phyloP scores from a whole-genome alignment of 371 early-diverging fungal genomes.

The Mortierella sp. region DNA sequence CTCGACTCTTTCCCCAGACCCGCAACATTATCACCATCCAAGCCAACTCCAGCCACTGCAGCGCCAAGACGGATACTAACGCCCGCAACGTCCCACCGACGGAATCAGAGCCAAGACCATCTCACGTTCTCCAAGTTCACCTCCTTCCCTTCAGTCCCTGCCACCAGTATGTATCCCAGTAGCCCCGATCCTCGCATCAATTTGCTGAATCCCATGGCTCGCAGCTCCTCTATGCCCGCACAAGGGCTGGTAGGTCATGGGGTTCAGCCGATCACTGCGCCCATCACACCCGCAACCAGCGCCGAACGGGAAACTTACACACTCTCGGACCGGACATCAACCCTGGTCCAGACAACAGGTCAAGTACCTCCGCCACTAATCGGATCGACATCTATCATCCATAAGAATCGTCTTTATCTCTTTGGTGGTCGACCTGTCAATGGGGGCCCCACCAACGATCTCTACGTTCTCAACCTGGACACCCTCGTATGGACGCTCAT shows the following conservation, averaged over 20 bases:
- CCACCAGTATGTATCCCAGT: neutral
- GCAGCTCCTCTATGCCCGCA: constrained; percentile 15
- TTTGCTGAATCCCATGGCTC: neutral
- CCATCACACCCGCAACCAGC: neutral
- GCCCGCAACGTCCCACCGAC: constrained; percentile 11
- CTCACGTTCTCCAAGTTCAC: constrained; percentile 21
- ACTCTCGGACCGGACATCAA: constrained; percentile 45
- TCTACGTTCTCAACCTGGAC: constrained; percentile 72
- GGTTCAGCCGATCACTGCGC: neutral
- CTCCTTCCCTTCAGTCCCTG: constrained; percentile 7
- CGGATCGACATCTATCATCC: constrained; percentile 73
- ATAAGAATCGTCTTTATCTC: constrained; percentile 66
- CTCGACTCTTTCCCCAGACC: constrained; percentile 1
- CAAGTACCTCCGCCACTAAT: constrained; percentile 79
- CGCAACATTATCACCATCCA: neutral
- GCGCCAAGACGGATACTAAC: constrained; percentile 10
- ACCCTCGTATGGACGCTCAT: constrained; percentile 65
- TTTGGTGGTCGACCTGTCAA: constrained; percentile 77
- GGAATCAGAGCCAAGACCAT: constrained; percentile 33
- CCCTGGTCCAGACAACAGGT: constrained; percentile 62
- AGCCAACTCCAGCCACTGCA: neutral
- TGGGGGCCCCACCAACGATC: constrained; percentile 71
- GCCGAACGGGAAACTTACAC: constrained; percentile 39
- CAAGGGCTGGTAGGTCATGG: neutral
- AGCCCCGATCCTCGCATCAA: constrained; percentile 3